Conservation (phyloP, 495 filamentous ascomycete genomes). For the Neurospora sp. region DNA sequence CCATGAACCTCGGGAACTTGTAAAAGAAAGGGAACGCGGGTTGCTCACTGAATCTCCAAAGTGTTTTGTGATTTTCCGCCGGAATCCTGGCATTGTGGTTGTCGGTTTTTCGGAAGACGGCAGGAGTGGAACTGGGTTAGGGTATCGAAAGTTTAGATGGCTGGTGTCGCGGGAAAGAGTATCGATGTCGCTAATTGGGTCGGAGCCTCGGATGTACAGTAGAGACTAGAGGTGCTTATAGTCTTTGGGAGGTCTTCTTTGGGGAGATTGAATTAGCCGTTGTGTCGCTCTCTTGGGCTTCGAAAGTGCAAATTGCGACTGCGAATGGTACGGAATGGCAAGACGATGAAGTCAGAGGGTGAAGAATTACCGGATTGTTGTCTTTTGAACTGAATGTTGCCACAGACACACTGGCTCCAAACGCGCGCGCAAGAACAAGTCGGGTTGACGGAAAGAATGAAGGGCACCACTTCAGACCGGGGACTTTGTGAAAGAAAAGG, state of each 20-base stretch:
- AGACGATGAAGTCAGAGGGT: not conserved
- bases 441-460: not conserved
- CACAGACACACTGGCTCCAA: not conserved
- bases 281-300: no score
- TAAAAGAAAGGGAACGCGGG: not conserved
- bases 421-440: not conserved
- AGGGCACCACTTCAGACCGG: not conserved
- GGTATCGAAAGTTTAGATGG: not conserved
- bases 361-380: not conserved
- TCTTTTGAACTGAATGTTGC: not conserved
- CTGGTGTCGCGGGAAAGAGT: not conserved
- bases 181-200: not conserved
- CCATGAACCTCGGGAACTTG: not conserved
- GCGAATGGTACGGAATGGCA: not conserved
- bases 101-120: not conserved
- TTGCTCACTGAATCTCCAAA: conserved; percentile 27
- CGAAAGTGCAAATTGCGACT: not conserved
- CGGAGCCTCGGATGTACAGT: not conserved
- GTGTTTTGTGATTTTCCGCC: conserved; percentile 23
- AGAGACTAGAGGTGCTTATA: not conserved
- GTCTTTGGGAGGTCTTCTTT: not conserved
- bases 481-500: not conserved
- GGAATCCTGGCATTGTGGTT: conserved; percentile 20
- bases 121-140: not conserved
- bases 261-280: not conserved